These are phyloP conservation scores for Silene vulgaris DNA, from an alignment of 179 eudicot genomes.

Conservation along the genomic window DNA sequence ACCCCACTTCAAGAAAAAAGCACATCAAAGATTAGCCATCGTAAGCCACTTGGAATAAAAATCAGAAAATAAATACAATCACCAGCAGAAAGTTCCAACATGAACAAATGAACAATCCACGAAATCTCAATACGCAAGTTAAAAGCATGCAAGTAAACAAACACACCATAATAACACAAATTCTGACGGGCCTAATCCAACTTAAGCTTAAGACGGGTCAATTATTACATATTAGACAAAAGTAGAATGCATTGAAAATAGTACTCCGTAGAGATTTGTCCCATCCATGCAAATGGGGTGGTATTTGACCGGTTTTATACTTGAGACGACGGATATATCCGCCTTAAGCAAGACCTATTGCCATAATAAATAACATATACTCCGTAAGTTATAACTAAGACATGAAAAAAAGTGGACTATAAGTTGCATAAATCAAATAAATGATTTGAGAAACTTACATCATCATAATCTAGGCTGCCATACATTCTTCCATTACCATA, in stretches of 20 bases:
- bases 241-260: too few species aligned
- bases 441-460: conserved; percentile 41
- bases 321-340: too few species aligned
- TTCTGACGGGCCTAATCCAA: too few species aligned
- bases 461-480: conserved; percentile 71
- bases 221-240: background rate
- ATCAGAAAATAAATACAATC: background rate
- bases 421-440: background rate
- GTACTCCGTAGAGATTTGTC: too few species aligned
- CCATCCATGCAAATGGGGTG: too few species aligned
- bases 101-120: background rate
- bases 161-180: background rate
- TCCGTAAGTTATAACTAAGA: too few species aligned
- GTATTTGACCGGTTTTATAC: too few species aligned
- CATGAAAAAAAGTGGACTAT: too few species aligned
- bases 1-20: conserved; percentile 33
- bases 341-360: too few species aligned
- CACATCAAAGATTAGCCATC: background rate
- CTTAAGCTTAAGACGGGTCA: too few species aligned
- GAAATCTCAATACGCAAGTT: background rate
- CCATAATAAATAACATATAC: too few species aligned
- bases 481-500: conserved; percentile 50
- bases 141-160: background rate
- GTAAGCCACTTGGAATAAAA: background rate
- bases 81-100: background rate